Base-by-base conservation (phyloP, 2,329 filamentous ascomycete species). In the Eurotiales sp. region DNA sequence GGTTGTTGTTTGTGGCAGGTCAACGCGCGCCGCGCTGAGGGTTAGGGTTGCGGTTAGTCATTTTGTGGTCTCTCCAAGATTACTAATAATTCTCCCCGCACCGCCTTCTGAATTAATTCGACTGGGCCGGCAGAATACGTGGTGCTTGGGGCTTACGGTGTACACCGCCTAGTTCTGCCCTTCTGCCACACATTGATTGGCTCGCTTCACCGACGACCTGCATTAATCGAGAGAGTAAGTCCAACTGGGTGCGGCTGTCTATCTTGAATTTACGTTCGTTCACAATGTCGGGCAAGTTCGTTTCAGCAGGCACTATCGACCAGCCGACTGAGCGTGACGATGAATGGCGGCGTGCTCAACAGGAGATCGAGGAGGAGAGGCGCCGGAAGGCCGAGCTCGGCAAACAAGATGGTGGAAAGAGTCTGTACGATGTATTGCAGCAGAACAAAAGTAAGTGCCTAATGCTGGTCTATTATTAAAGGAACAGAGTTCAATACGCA, bases 401-500 rank as follows among this genome's bases (percentile, higher is more conserved):
- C 0, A 74, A 85, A 62, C 78, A 86, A 57, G 67, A 74, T 50
- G 72, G 64, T 1, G 74, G 75, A 19, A 77, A 76, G 60, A 76
- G 73, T 56, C 65, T 77, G 8, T 77, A 69, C 52, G 75, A 77
- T 40, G 69, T 77, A 34, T 57, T 77, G 17, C 68, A 77, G 56
- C 66, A 69, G 55, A 77, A 77, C 57, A 77, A 77, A 66, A 74
- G 75, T 77, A 64, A 68, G 70, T 65, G 40, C 47, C 34, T 25
- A 39, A 30, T 19, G 34, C 34, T 37, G 6, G 34, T 37, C 14
- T 25, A 2, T 11, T n/a, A n/a, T n/a, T n/a, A n/a, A n/a, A n/a
- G n/a, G n/a, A n/a, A n/a, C n/a, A n/a, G n/a, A n/a, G n/a, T 23
- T 12, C 21, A n/a, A 29, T 12, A 30, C 17, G 15, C 19, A 19